Evolutionary conservation across 2,329 filamentous ascomycete species (phyloP), one percentile per base, ranked within the genome.

Genomic region (Alternaria brassicicola): DNA sequence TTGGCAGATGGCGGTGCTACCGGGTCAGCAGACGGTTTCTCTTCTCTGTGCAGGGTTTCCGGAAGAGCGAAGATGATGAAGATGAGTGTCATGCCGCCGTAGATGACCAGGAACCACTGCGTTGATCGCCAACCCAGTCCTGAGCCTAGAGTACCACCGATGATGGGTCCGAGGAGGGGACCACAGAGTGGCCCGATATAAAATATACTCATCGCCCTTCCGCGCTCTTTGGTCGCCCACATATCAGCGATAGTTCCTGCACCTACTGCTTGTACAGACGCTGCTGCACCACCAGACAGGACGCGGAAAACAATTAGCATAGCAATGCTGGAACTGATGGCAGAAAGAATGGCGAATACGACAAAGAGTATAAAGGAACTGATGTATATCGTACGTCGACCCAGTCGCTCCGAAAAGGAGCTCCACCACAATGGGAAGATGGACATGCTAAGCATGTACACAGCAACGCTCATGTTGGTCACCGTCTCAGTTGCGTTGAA

Each of bases 401-500:
- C 76, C 4, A 75, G 57, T 1, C 73, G 71, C 61, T 78, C 76
- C 12, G 70, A 74, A 50, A 78, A 78, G 10, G 69, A 72, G 28
- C 72, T 76, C 76, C 76, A 78, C 76, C 76, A 79, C 1, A 79
- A 62, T 0, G 77, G 77, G 50, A 79, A 79, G 7, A 79, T 78
- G 7, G 70, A 66, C 77, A 79, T 79, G 54, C 70, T 67, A 8
- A 79, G 71, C 77, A 79, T 78, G 57, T 78, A 79, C 13, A 79
- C 71, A 1, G 76, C 76, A 15, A 78, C 77, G 31, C 64, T 72
- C 69, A 79, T 73, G 49, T 79, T 79, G n/a, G 77, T 70, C 3
- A 78, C 64, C 0, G 74, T 73, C 12, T 70, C 49, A 1, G 67
- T 70, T 6, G 76, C 65, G n/a, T 70, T 39, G 31, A 78, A 75